Percentiles rank a stretch among this genome's conserved stretches.
Evolutionary conservation across 257 asterid species (phyloP).

Genomic region (Penstemon barbatus): DNA sequence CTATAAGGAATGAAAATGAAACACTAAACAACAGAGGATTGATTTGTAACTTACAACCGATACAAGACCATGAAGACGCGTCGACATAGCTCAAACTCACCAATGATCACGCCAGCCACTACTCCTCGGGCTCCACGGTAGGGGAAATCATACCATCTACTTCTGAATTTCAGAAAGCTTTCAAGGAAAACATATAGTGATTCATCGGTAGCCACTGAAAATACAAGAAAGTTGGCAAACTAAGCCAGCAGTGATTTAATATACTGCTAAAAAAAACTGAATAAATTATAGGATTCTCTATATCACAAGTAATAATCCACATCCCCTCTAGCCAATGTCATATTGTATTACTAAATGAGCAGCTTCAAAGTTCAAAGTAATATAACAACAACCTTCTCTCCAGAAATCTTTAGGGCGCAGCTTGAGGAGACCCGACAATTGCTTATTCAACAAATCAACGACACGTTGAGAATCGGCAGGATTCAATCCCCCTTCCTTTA

Average conservation of each 20-base stretch:
- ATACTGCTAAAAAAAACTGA: slow-evolving; percentile 8
- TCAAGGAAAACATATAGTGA: slow-evolving; percentile 78
- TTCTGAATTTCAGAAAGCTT: slow-evolving; percentile 83
- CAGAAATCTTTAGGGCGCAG: slow-evolving; percentile 78
- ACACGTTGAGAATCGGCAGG: slow-evolving; percentile 88
- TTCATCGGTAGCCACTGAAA: slow-evolving; percentile 74
- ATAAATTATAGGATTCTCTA: not conserved
- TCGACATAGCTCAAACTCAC: slow-evolving; percentile 82
- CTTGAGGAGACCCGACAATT: slow-evolving; percentile 76
- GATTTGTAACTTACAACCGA: slow-evolving; percentile 64
- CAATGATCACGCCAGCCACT: slow-evolving; percentile 86
- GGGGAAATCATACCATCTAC: slow-evolving; percentile 97
- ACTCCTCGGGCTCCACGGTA: slow-evolving; percentile 66
- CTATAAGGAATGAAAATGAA: slow-evolving; percentile 3
- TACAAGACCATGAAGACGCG: slow-evolving; percentile 91
- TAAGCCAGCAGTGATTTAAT: not conserved
- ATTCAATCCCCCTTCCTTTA: slow-evolving; percentile 84
- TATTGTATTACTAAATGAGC: not conserved
- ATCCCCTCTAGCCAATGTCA: not conserved
- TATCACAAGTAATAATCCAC: slow-evolving; percentile 11
- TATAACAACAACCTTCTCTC: slow-evolving; percentile 63
- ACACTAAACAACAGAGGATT: not conserved
- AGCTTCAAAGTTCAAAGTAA: not conserved
- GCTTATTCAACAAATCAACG: slow-evolving; percentile 81
- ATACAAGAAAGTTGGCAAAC: slow-evolving; percentile 6